These are phyloP conservation scores for Kalaharituber pfeilii DNA, from an alignment of 2,329 filamentous ascomycete genomes.

Conservation along the genomic window DNA sequence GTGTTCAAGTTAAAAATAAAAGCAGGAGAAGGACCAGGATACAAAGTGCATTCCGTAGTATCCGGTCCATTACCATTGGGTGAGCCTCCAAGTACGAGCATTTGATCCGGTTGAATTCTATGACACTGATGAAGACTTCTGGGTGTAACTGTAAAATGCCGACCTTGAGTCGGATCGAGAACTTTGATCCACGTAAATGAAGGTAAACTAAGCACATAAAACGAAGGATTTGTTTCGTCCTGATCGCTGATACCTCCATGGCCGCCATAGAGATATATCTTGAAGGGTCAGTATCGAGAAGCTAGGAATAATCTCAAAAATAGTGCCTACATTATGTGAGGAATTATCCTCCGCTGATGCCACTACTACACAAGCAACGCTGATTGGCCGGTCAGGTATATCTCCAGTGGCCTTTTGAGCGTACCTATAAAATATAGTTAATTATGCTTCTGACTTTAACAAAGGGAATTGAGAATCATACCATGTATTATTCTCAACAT, in stretches of 20 bases:
- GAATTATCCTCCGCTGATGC: slow-evolving; percentile 18
- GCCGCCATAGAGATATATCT: slow-evolving; percentile 22
- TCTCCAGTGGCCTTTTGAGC: slow-evolving; percentile 18
- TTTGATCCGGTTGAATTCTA: slow-evolving; percentile 26
- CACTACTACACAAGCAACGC: slow-evolving; percentile 20
- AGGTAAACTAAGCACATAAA: slow-evolving; percentile 23
- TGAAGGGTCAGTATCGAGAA: not conserved
- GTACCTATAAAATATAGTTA: slow-evolving; percentile 8
- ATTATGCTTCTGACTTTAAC: slow-evolving; percentile 2
- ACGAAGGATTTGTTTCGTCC: slow-evolving; percentile 12
- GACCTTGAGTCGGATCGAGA: slow-evolving; percentile 11
- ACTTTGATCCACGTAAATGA: slow-evolving; percentile 22
- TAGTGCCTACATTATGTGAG: slow-evolving; percentile 11
- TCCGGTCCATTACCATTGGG: not conserved
- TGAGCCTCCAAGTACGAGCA: slow-evolving; percentile 21
- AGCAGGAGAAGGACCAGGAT: slow-evolving; percentile 22
- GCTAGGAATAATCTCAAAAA: not conserved
- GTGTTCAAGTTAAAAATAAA: slow-evolving; percentile 23
- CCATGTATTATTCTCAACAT: slow-evolving; percentile 19
- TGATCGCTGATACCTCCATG: slow-evolving; percentile 13
- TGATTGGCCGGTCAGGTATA: slow-evolving; percentile 15
- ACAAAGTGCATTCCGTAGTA: slow-evolving; percentile 12
- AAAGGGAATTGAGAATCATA: slow-evolving; percentile 12
- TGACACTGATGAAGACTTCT: slow-evolving; percentile 21
- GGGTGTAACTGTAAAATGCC: not conserved